These are phyloP conservation scores for Helotiales sp. DNA, from an alignment of 2,329 filamentous ascomycete species.

Conservation along the genomic window DNA sequence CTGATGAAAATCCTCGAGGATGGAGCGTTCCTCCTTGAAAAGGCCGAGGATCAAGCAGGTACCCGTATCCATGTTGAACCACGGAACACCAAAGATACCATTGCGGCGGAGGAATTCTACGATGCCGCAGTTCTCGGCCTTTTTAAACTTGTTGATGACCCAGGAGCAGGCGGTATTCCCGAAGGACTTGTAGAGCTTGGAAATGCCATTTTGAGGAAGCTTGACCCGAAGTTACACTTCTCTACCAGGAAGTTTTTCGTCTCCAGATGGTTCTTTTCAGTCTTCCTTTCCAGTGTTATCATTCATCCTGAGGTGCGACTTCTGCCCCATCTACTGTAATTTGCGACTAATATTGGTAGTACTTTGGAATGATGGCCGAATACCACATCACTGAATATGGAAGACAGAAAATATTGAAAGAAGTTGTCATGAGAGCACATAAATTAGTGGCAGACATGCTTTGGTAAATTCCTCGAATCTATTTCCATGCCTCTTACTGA, in stretches of 20 bases:
- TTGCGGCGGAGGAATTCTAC: slow-evolving; percentile 87
- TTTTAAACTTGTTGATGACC: slow-evolving; percentile 85
- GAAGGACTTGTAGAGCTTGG: slow-evolving; percentile 83
- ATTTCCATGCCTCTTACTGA: background rate
- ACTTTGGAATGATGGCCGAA: slow-evolving; percentile 76
- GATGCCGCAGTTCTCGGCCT: slow-evolving; percentile 78
- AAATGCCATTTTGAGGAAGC: slow-evolving; percentile 78
- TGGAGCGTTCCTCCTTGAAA: slow-evolving; percentile 87
- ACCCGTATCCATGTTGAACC: slow-evolving; percentile 73
- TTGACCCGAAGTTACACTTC: slow-evolving; percentile 73
- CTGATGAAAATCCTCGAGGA: slow-evolving; percentile 94
- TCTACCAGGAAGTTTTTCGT: slow-evolving; percentile 83
- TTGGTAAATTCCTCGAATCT: slow-evolving; percentile 51
- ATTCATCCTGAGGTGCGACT: slow-evolving; percentile 80
- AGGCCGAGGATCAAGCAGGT: slow-evolving; percentile 77
- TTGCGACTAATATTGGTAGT: slow-evolving; percentile 38
- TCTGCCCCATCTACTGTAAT: slow-evolving; percentile 23
- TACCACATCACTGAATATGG: slow-evolving; percentile 93
- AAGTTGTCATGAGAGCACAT: slow-evolving; percentile 81
- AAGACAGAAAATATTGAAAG: slow-evolving; percentile 78
- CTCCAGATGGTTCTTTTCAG: slow-evolving; percentile 89
- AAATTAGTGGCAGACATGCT: slow-evolving; percentile 77
- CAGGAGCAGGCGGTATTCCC: slow-evolving; percentile 83
- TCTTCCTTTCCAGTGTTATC: slow-evolving; percentile 82
- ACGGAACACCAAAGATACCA: slow-evolving; percentile 78